These are phyloP conservation scores for Liquidambar formosana DNA, from an alignment of 164 flowering plant species.

Conservation along the genomic window DNA sequence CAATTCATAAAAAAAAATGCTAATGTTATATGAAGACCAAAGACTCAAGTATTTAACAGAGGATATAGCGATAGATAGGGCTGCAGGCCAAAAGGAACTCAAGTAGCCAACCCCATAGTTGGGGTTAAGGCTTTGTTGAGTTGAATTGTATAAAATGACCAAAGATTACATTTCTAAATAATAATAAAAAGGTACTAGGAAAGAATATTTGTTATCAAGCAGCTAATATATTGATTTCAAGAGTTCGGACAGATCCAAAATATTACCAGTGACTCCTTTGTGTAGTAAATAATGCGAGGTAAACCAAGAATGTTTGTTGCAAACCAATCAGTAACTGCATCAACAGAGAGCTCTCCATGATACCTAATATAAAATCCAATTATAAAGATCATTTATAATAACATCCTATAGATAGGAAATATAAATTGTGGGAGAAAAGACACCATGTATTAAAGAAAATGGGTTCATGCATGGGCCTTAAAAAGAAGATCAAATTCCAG, in stretches of 20 bases:
- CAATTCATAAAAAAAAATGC: no score
- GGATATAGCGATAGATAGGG: no score
- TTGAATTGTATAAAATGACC: no score
- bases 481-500: neutral
- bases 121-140: no score
- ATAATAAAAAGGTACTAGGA: no score
- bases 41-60: no score
- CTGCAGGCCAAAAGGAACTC: no score
- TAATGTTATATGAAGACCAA: no score
- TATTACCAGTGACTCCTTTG: conserved; percentile 90
- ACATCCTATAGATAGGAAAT: conserved; percentile 1
- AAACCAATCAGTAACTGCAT: conserved; percentile 90
- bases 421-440: neutral
- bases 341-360: conserved; percentile 73
- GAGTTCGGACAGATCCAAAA: conserved; percentile 2
- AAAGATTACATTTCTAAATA: no score
- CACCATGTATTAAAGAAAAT: neutral
- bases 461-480: neutral
- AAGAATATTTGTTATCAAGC: no score
- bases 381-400: neutral
- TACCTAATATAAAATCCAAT: conserved; percentile 50
- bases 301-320: conserved; percentile 63
- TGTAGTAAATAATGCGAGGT: conserved; percentile 80
- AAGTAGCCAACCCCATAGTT: no score
- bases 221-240: neutral